Base-by-base conservation (phyloP, 768 basidiomycete genomes). In the Naematelia aurantialba region DNA sequence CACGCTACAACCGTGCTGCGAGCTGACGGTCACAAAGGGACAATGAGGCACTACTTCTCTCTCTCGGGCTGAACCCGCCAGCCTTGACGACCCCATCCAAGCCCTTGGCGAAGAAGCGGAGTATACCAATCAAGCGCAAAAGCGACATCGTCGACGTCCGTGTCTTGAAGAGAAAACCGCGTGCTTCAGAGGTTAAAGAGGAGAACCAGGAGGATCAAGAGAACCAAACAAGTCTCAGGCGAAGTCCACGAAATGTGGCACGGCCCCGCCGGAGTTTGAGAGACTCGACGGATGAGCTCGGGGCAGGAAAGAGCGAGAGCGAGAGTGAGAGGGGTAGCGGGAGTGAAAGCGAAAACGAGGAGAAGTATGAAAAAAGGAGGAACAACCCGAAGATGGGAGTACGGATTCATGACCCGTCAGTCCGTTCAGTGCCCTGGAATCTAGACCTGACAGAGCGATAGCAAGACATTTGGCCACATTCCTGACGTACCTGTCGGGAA, bases 401-500 rank as follows among this genome's bases (percentile, higher is more conserved):
- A 29, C 58, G 78, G 25, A 70, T 60, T 1, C 69, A 78, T 27
- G 62, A 75, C 56, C 78, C 78, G 72, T 76, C 22, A 52, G 72
- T 61, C 5, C 19, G 50, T 19, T 50, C n/a, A 5, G n/a, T 59
- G 44, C 30, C 56, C 45, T 12, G 51, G 53, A 63, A 50, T 27
- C 52, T 67, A 21, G 51, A 56, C 1, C 59, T 49, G 31, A 47
- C 54, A 14, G 44, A 27, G 14, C 45, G 45, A 30, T 56, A 58
- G 74, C 54, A 92, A 91, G 78, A 82, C 78, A 1, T 92, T 85
- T 75, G 92, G 92, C 0, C 66, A 80, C 30, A 93, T 96, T 57
- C 89, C 90, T 4, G 89, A 83, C 1, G 76, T 94, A 19, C 80
- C 81, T 24, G 84, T 91, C 14, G 91, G 90, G 1, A 85, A 85